Evolutionary conservation across 1,139 yeast genomes (phyloP).

Genomic region (Tardiomyces depauwii): DNA sequence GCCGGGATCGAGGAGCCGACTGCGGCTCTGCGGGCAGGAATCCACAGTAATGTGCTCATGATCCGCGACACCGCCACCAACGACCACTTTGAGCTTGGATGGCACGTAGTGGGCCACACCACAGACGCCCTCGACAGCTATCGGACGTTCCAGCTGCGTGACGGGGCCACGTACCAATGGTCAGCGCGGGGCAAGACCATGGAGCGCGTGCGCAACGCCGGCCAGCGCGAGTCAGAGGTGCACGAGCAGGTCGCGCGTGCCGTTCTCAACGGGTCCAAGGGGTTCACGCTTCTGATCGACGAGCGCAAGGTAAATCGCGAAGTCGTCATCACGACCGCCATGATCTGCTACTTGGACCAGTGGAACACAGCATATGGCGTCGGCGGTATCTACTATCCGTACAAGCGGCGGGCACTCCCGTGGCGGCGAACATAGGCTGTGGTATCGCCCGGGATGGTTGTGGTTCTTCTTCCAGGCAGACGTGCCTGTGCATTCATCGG

Average conservation of each 20-base stretch:
- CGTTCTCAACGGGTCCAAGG: constrained; percentile 28
- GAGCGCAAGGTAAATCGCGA: constrained; percentile 43
- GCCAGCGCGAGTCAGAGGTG: constrained; percentile 52
- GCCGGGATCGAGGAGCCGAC: constrained; percentile 44
- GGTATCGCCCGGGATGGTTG: too few relatives aligned
- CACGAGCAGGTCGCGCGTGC: constrained; percentile 46
- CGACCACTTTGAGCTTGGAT: constrained; percentile 47
- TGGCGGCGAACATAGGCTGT: too few relatives aligned
- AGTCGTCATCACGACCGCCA: constrained; percentile 46
- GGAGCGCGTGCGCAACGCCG: constrained; percentile 44
- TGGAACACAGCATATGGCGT: constrained; percentile 52
- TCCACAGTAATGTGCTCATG: constrained; percentile 45
- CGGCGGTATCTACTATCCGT: constrained; percentile 50
- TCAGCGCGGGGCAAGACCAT: constrained; percentile 46
- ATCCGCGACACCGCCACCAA: constrained; percentile 30
- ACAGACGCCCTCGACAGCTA: constrained; percentile 55
- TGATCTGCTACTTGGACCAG: constrained; percentile 51
- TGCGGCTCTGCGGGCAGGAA: constrained; percentile 48
- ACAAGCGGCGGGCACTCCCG: constrained; percentile 20
- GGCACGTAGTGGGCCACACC: constrained; percentile 48
- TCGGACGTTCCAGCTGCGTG: constrained; percentile 45
- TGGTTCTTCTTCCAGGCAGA: too few relatives aligned
- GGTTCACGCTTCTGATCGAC: constrained; percentile 44
- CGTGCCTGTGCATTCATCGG: too few relatives aligned
- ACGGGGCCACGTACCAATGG: constrained; percentile 55